A percentile compares a stretch with the other conserved stretches of the same genome.
Evolutionary conservation across 352 stramenopile genomes (phyloP).

Genomic region (Peronospora tabacina): DNA sequence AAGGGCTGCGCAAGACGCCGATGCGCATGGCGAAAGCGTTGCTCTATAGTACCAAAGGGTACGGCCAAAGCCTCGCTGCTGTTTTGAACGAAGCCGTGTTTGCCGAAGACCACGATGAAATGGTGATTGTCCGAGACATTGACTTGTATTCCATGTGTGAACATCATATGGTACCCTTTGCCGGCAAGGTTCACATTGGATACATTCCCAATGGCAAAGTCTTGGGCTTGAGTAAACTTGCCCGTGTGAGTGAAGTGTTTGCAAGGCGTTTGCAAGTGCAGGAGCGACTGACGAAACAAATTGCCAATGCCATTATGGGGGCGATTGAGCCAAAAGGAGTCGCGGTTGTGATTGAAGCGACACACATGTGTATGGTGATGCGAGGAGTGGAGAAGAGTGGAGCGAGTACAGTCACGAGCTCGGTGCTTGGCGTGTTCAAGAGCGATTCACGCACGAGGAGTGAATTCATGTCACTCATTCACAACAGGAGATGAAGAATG

Average conservation of each 20-base stretch:
- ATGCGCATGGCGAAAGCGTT: slow-evolving; percentile 95
- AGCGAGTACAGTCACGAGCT: slow-evolving; percentile 94
- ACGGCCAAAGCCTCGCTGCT: slow-evolving; percentile 82
- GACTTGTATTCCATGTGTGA: slow-evolving; percentile 98
- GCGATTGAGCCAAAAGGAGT: slow-evolving; percentile 95
- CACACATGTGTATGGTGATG: slow-evolving; percentile 99
- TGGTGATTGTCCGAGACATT: slow-evolving; percentile 99
- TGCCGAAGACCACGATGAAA: slow-evolving; percentile 96
- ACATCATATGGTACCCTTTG: slow-evolving; percentile 99
- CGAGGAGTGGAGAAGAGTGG: slow-evolving; percentile 97
- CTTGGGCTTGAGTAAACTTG: slow-evolving; percentile 97
- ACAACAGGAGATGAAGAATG: slow-evolving; percentile 54
- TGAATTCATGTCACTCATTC: slow-evolving; percentile 86
- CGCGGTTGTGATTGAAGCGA: slow-evolving; percentile 97
- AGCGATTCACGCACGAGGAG: slow-evolving; percentile 84
- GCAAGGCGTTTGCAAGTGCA: slow-evolving; percentile 96
- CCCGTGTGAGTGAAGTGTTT: slow-evolving; percentile 96
- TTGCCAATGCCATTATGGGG: slow-evolving; percentile 96
- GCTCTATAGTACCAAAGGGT: slow-evolving; percentile 95
- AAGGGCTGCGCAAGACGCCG: slow-evolving; percentile 95
- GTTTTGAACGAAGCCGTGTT: slow-evolving; percentile 98
- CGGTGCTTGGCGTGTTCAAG: slow-evolving; percentile 95
- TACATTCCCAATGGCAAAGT: slow-evolving; percentile 95
- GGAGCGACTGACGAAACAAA: slow-evolving; percentile 98
- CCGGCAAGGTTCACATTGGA: slow-evolving; percentile 92